phyloP scores from a whole-genome alignment of 208 protist genomes.

The Naegleria lovaniensis region DNA sequence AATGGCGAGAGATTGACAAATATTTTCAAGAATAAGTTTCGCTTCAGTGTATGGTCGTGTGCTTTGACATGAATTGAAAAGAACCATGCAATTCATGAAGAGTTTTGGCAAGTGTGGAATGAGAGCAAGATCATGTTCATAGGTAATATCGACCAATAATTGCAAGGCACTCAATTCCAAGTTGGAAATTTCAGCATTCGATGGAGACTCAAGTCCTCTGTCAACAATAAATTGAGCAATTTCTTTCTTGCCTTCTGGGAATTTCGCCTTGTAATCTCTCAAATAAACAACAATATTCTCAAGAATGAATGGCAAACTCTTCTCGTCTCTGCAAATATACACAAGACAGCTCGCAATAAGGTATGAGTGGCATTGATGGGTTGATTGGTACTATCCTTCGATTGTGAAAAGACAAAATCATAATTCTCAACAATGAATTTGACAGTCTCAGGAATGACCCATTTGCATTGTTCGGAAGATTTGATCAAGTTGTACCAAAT shows the following conservation, averaged over 20 bases:
- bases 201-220: background rate
- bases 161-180: background rate
- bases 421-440: conserved; percentile 17
- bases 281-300: background rate
- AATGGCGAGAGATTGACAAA: background rate
- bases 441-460: background rate
- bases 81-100: background rate
- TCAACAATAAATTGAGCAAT: background rate
- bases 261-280: background rate
- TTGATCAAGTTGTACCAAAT: background rate
- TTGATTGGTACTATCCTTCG: background rate
- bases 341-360: background rate
- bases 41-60: background rate
- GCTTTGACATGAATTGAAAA: background rate
- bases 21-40: background rate
- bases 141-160: background rate
- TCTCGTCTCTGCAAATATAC: background rate
- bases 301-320: background rate
- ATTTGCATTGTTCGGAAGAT: background rate
- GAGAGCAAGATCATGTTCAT: background rate
- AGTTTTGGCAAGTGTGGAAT: conserved; percentile 17
- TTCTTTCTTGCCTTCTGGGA: background rate
- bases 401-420: background rate
- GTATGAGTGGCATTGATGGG: background rate
- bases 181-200: background rate